phyloP scores from a whole-genome alignment of 1,284 basidiomycete genomes.

The Blastosporella zonata region DNA sequence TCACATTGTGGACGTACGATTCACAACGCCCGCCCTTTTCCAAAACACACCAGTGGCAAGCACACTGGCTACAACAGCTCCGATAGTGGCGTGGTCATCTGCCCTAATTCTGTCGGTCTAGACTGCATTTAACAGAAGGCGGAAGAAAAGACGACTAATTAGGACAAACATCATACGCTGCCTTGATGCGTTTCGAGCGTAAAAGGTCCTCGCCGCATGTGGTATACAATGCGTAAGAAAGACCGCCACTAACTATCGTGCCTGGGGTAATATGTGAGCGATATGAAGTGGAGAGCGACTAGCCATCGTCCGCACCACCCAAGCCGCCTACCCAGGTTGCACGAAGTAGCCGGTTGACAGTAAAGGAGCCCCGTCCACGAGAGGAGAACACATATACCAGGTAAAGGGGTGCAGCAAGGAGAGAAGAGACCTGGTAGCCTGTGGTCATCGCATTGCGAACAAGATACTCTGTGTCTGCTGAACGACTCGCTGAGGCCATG shows the following conservation, averaged over 20 bases:
- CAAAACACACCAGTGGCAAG: conserved; percentile 65
- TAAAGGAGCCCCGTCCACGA: conserved; percentile 51
- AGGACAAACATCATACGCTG: conserved; percentile 52
- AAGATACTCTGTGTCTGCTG: conserved; percentile 45
- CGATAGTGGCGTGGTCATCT: conserved; percentile 71
- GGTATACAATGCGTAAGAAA: conserved; percentile 37
- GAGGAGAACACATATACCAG: conserved; percentile 47
- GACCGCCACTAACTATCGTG: conserved; percentile 28
- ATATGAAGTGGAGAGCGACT: background rate
- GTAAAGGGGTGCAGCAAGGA: conserved; percentile 60
- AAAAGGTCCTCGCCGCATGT: conserved; percentile 35
- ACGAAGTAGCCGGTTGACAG: conserved; percentile 57
- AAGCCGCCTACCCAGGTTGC: conserved; percentile 69
- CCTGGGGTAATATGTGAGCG: conserved; percentile 24
- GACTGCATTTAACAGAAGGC: conserved; percentile 6
- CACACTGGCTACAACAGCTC: conserved; percentile 57
- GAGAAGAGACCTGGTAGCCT: conserved; percentile 63
- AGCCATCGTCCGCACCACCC: conserved; percentile 39
- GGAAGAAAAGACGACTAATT: conserved; percentile 17
- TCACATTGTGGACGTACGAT: conserved; percentile 42
- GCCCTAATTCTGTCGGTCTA: conserved; percentile 56
- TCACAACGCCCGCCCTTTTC: conserved; percentile 54
- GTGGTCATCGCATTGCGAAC: conserved; percentile 60
- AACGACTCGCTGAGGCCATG: conserved; percentile 1
- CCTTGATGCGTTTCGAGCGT: conserved; percentile 30